These are phyloP conservation scores for Huntiella decipiens DNA, from an alignment of 2,329 filamentous ascomycete genomes.

Conservation along the genomic window DNA sequence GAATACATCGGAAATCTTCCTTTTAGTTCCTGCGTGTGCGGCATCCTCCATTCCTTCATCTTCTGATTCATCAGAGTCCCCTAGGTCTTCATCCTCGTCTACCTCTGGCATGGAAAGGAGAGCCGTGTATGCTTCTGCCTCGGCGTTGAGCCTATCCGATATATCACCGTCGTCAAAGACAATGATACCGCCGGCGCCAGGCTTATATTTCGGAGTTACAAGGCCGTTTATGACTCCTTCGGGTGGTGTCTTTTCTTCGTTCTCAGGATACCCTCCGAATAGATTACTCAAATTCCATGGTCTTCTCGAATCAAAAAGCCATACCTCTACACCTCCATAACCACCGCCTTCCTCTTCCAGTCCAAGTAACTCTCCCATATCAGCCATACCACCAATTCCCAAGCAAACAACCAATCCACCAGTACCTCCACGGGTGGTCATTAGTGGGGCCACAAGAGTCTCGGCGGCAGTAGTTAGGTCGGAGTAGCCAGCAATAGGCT, in stretches of 20 bases:
- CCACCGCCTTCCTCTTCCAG: constrained; percentile 44
- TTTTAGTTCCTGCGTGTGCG: constrained; percentile 40
- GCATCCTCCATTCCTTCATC: constrained; percentile 26
- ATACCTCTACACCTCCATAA: constrained; percentile 78
- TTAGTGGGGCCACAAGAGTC: constrained; percentile 70
- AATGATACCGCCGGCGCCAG: constrained; percentile 70
- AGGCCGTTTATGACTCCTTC: constrained; percentile 55
- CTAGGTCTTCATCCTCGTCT: constrained; percentile 53
- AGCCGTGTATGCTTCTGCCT: constrained; percentile 70
- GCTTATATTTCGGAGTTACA: constrained; percentile 51
- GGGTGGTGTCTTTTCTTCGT: constrained; percentile 14
- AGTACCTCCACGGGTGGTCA: constrained; percentile 61
- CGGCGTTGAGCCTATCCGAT: constrained; percentile 54
- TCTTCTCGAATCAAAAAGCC: constrained; percentile 77
- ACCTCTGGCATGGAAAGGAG: constrained; percentile 80
- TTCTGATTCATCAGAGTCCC: constrained; percentile 37
- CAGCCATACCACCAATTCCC: constrained; percentile 79
- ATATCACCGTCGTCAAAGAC: constrained; percentile 96
- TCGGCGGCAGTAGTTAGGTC: constrained; percentile 67
- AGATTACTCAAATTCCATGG: constrained; percentile 93
- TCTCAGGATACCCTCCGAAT: constrained; percentile 54
- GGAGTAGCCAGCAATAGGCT: constrained; percentile 80
- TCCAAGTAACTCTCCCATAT: constrained; percentile 62
- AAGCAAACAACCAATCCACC: constrained; percentile 84
- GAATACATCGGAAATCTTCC: constrained; percentile 58